Evolutionary conservation across 1,284 basidiomycete species (phyloP), one percentile per base, ranked within the genome.

Genomic region (Pholiota adiposa): DNA sequence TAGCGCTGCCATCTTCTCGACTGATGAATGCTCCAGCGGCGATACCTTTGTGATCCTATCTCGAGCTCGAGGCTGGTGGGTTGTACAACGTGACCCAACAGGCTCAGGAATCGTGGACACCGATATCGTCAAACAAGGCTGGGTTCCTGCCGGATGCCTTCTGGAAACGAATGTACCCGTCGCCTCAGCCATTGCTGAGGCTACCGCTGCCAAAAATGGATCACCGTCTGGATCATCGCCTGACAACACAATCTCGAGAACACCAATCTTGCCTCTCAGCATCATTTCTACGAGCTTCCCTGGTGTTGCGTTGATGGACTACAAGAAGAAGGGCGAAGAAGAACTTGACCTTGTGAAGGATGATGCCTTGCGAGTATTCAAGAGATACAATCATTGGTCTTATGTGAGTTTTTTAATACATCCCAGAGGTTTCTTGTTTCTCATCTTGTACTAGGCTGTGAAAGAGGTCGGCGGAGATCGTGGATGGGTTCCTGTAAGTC

Each of bases 51-150:
- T 98, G 65, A 97, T 98, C 69, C 80, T 97, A 56, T 94, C 93
- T 60, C 90, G 97, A 63, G 91, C 95, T 14, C 90, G 96, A 63
- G 97, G 97, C 0, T 99, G 97, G 97, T 99, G 97, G 95, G 93
- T 98, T 34, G 97, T 99, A 2, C 96, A 98, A 72, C 87, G 93
- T 33, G 97, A 99, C 73, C 90, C 92, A 21, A 87, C 87, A 48
- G 96, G 95, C 1, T 84, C 88, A 4, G 96, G 96, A 12, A 78
- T 89, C 52, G 85, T 95, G 44, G 88, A 92, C 59, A 83, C 87
- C 21, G 92, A 94, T 65, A 82, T 86, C 31, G 75, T 80, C 52
- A 88, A 91, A 72, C 89, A 93, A 71, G 93, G 93, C 52, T 93
- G 93, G 93, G 91, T 96, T 7, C 92, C 94, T 58, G 91, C 94